Evolutionary conservation across 169 alveolate species (phyloP), one percentile per base, ranked within the genome.

Genomic region (Plasmodium cynomolgi): DNA sequence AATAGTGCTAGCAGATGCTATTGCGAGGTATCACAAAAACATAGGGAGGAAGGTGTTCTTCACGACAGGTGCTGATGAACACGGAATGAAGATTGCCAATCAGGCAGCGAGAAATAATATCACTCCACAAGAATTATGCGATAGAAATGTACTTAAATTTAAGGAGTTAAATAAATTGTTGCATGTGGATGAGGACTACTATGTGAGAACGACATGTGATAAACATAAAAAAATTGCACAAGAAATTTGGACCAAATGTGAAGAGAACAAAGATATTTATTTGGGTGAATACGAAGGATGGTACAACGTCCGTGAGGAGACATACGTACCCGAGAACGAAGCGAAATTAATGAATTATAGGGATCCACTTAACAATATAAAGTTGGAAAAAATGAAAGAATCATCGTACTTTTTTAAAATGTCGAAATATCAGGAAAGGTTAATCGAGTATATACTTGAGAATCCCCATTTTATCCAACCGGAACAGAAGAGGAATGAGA

Each of bases 61-160:
- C 77, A 84, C 96, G 79, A 97, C 99, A 6, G 99, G 99, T 29
- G 97, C 99, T 0, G 99, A 98, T 93, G 99, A 98, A 82, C 99
- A 98, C 82, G 99, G 99, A 9, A 95, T 96, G 85, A 98, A 98
- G 96, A 98, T 98, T 50, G 98, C 98, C 1, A 97, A 96, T 37
- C 96, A 97, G 44, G 99, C 99, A 4, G 96, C 92, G 75, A 92
- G 90, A n/a, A 84, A 94, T 83, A 97, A 97, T 54, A 68, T 96
- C 92, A 73, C 93, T 20, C 98, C 99, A 9, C 85, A 95, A 41
- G 98, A 96, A 92, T 94, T 97, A 39, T 97, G 99, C 88, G 98
- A 98, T 86, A 54, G 29, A 71, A 90, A 97, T 92, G 96, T 96
- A 13, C 58, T 74, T 58, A 93, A 93, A 33, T 96, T 96, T 91